Evolutionary conservation across 306 rosid species (phyloP).

Genomic region (Sophora flavescens): DNA sequence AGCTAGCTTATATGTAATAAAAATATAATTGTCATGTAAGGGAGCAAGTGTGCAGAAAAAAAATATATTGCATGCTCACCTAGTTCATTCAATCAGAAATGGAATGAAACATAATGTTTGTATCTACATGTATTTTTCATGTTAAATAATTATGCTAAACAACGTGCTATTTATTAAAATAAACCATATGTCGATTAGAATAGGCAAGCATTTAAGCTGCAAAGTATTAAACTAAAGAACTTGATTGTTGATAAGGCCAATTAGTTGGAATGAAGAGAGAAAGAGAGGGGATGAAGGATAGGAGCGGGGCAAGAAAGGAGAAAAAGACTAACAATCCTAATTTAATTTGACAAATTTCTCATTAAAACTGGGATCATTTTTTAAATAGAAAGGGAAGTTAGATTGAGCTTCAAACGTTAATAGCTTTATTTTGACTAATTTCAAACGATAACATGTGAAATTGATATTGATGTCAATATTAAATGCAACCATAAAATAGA

Average conservation of each 20-base stretch:
- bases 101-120: background rate
- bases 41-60: background rate
- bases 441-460: background rate
- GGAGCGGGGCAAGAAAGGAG: background rate
- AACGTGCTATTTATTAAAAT: background rate
- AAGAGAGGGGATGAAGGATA: constrained; percentile 3
- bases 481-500: background rate
- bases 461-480: background rate
- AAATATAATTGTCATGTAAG: background rate
- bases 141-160: background rate
- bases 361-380: background rate
- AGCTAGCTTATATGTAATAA: background rate
- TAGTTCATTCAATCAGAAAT: background rate
- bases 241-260: background rate
- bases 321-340: background rate
- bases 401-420: background rate
- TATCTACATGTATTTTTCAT: background rate
- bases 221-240: background rate
- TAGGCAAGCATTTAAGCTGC: background rate
- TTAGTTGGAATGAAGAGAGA: background rate
- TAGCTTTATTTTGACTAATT: background rate
- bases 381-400: background rate
- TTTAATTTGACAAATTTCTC: background rate
- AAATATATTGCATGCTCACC: constrained; percentile 7
- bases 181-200: background rate